Conservation (phyloP, 345 rosid species). For the Reutealis trisperma region DNA sequence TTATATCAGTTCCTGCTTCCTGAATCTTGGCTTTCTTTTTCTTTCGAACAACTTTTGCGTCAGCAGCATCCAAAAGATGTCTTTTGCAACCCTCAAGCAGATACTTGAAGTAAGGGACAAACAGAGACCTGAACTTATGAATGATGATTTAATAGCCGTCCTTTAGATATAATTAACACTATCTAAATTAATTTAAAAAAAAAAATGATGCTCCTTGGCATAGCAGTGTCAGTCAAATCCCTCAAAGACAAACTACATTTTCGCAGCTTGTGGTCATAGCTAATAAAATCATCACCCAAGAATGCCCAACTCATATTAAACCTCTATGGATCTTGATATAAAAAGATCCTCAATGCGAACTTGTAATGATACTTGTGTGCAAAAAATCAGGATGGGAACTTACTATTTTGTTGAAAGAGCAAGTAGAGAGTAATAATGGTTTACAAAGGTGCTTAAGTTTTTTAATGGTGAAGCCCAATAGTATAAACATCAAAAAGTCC, state of each 20-base stretch:
- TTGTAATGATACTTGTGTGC: neutral
- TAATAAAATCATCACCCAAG: neutral
- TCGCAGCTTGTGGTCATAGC: neutral
- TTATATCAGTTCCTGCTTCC: slow-evolving; percentile 37
- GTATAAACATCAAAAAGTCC: no score
- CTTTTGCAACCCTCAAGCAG: slow-evolving; percentile 62
- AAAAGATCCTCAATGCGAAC: no score
- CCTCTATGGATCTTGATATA: neutral
- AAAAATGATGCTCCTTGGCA: neutral
- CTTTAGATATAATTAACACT: neutral
- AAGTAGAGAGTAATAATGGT: no score
- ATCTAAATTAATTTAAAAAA: neutral
- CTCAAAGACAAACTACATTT: neutral
- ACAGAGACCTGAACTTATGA: slow-evolving; percentile 65
- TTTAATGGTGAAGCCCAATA: no score
- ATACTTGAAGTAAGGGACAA: slow-evolving; percentile 88
- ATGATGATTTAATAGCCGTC: neutral
- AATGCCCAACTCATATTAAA: neutral
- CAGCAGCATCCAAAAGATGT: slow-evolving; percentile 55
- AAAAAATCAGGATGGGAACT: neutral
- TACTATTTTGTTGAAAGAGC: neutral
- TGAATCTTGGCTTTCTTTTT: slow-evolving; percentile 77
- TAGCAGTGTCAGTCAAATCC: neutral
- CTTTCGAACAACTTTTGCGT: slow-evolving; percentile 42
- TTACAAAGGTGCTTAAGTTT: no score